These are phyloP conservation scores for Dimargaris cristalligena DNA, from an alignment of 192 early-diverging fungal genomes.

Conservation along the genomic window DNA sequence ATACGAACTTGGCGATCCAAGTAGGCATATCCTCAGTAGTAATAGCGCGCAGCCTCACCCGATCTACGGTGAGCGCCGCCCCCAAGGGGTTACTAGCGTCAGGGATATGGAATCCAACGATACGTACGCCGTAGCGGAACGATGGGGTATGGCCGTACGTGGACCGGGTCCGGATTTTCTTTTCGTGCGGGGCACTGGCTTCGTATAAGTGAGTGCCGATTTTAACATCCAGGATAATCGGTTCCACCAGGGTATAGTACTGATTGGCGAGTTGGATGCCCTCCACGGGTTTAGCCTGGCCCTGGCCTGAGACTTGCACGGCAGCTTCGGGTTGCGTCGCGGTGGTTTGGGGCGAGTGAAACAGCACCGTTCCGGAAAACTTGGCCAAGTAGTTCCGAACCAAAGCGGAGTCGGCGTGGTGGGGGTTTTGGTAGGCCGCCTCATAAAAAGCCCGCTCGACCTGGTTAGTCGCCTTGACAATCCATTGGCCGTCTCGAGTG, in stretches of 20 bases:
- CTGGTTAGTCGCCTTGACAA: background rate
- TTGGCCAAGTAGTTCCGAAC: too few relatives aligned
- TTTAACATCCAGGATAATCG: background rate
- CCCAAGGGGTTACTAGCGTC: too few relatives aligned
- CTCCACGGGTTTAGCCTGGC: background rate
- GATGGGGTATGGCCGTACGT: background rate
- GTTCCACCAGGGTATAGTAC: background rate
- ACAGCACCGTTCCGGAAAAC: too few relatives aligned
- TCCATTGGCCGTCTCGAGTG: background rate
- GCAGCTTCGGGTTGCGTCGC: background rate
- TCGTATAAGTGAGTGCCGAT: background rate
- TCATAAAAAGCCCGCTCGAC: background rate
- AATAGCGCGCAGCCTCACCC: background rate
- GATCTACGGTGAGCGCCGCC: background rate
- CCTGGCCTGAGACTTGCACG: too few relatives aligned
- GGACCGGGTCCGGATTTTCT: background rate
- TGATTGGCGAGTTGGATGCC: background rate
- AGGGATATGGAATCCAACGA: background rate
- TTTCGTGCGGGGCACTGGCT: background rate
- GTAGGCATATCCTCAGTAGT: background rate
- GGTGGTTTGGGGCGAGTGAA: background rate
- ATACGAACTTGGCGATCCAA: background rate
- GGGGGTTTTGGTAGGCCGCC: background rate
- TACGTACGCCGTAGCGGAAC: background rate
- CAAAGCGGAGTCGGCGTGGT: background rate